Evolutionary conservation across 75 land plant genomes (phyloP).

Genomic region (Pinus taeda): DNA sequence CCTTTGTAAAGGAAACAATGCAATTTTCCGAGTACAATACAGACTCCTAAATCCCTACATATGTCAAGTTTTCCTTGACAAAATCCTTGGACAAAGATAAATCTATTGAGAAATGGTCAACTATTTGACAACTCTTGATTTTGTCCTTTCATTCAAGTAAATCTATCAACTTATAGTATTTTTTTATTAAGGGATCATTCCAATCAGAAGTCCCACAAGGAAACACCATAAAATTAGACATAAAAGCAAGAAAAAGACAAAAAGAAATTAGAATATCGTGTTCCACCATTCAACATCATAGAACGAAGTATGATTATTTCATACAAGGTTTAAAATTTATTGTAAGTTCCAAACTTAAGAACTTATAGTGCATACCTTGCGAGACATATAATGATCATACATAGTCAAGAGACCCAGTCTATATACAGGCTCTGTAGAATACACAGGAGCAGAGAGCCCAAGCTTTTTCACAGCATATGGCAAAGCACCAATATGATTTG

Average conservation of each 20-base stretch:
- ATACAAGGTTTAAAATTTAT: background rate
- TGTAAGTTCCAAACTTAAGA: background rate
- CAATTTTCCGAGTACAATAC: background rate
- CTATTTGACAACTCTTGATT: no score
- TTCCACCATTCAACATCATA: background rate
- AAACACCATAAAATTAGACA: background rate
- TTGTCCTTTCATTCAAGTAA: no score
- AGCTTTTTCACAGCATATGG: constrained; percentile 88
- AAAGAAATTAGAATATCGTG: background rate
- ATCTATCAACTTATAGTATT: no score
- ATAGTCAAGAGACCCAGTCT: constrained; percentile 85
- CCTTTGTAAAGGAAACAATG: background rate
- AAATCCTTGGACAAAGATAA: no score
- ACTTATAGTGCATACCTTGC: constrained; percentile 36
- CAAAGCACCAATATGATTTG: constrained; percentile 87
- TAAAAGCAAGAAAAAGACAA: background rate
- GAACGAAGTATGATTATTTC: background rate
- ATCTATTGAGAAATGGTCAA: no score
- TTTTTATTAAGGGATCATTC: no score
- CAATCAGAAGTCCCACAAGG: background rate
- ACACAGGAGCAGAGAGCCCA: constrained; percentile 87
- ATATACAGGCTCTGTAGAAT: constrained; percentile 82
- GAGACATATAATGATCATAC: constrained; percentile 89
- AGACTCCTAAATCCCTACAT: background rate
- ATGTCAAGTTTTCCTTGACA: no score